Base-by-base conservation (phyloP, 1,139 yeast species). In the Zygotorulaspora mrakii region DNA sequence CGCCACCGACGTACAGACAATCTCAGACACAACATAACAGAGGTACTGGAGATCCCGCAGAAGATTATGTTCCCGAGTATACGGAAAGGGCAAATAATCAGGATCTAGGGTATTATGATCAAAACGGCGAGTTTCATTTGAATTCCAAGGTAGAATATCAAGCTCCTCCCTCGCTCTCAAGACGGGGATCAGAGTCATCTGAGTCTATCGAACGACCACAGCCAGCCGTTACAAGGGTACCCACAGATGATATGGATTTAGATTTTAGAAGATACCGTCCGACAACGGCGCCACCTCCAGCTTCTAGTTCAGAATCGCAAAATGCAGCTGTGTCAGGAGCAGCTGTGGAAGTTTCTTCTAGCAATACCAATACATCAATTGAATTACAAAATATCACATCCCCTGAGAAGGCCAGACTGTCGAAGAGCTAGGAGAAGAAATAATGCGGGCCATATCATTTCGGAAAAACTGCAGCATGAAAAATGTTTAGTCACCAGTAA, bases 1-100 rank as follows among this genome's bases (percentile, higher is more conserved):
- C 94, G 0, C 96, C 96, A 3, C 95, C 96, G 0, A 71, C 83
- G n/a, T 87, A 88, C 59, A 64, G 72, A 45, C 91, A 82, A 54
- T 76, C 91, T 3, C 87, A 84, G 53, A 70, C 69, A 41, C 81
- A 77, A 43, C 77, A 80, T 52, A 70, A 71, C 33, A 72, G 62
- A 38, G 38, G 63, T 5, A 45, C 60, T 7, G 59, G 48, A 40
- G 69, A 64, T 3, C 61, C 66, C 9, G 69, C 69, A 37, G 66
- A 66, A 35, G 70, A 71, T 17, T 65, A 52, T 46, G 85, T 82
- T 0, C 94, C 94, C 0, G 70, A 81, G 6, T 83, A 83, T 50
- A 73, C 86, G 0, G 83, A 72, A 11, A 69, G 71, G 26, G 78
- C 83, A 1, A 77, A 76, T 47, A 85, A 79, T 23, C 71, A 74